Evolutionary conservation across 2,329 filamentous ascomycete species (phyloP).

Genomic region (Phaeosphaeria sp.): DNA sequence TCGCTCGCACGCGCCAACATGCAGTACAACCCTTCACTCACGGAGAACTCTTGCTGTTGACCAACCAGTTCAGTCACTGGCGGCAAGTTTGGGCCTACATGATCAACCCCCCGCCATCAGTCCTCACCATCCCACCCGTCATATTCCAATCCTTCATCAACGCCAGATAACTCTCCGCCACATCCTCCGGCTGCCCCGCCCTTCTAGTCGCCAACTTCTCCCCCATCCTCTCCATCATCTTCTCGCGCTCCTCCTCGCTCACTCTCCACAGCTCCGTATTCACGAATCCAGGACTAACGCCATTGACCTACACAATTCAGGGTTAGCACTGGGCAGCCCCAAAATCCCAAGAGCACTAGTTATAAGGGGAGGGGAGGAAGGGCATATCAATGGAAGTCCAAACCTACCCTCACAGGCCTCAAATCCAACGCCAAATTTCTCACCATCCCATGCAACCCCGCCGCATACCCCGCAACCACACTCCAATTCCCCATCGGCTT

Average conservation of each 20-base stretch:
- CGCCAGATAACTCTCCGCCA: conserved; percentile 57
- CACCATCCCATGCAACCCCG: conserved; percentile 61
- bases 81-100: neutral
- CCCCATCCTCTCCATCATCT: conserved; percentile 26
- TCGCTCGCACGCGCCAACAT: no score
- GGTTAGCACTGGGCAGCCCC: neutral
- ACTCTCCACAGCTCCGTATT: conserved; percentile 53
- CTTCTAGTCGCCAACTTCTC: conserved; percentile 34
- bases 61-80: neutral
- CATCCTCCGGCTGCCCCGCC: conserved; percentile 38
- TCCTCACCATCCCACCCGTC: conserved; percentile 53
- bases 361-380: no score
- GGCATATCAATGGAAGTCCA: no score
- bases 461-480: conserved; percentile 56
- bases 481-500: conserved; percentile 61
- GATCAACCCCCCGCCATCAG: conserved; percentile 49
- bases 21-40: neutral
- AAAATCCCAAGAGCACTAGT: no score
- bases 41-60: neutral
- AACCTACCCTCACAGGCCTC: conserved; percentile 63
- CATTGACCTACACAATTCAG: conserved; percentile 50
- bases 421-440: conserved; percentile 68
- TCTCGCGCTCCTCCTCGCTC: conserved; percentile 33
- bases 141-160: conserved; percentile 56
- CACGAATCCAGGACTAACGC: conserved; percentile 63